Evolutionary conservation across 2,329 filamentous ascomycete genomes (phyloP), one percentile per base, ranked within the genome.

Genomic region (Colletotrichum orbiculare): DNA sequence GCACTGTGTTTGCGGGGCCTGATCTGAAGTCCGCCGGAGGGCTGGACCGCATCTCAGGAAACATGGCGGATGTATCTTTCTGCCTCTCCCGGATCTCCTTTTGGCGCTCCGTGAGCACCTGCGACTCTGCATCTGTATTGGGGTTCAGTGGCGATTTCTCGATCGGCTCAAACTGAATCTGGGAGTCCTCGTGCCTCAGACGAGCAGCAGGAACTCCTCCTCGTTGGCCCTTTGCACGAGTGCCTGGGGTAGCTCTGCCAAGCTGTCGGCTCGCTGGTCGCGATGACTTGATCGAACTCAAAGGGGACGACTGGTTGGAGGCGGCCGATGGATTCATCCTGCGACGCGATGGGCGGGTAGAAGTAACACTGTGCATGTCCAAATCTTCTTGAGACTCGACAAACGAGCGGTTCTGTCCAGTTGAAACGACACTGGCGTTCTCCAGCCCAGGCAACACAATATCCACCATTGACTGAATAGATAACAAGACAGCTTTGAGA

Each of bases 181-280:
- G 93, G 0, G 93, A 96, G 75, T 96, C 86, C 67, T 97, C 87
- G 70, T 97, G 93, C 39, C 91, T 87, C 35, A 89, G 81, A 64
- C 85, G 86, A 15, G 84, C 81, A 50, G 83, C 86, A 11, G 39
- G 57, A 49, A 65, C 46, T 34, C 48, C 46, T 34, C 48, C 54
- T 6, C 61, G 53, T 33, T 53, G 60, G 12, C 38, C 6, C 46
- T 49, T 58, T 8, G 35, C 49, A 33, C 64, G 67, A 13, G 56
- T 58, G 15, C 37, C 65, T 49, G 45, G 64, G 8, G 74, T 72
- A 4, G 72, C 71, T n/a, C 57, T 61, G 34, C 73, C 67, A 65
- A 62, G 53, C 7, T 64, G 70, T 3, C 66, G 71, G 42, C 70
- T 76, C 11, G 63, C 69, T 11, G 75, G 69, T 38, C 75, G 71